Evolutionary conservation across 768 basidiomycete species (phyloP).

Genomic region (Phallus indusiatus): DNA sequence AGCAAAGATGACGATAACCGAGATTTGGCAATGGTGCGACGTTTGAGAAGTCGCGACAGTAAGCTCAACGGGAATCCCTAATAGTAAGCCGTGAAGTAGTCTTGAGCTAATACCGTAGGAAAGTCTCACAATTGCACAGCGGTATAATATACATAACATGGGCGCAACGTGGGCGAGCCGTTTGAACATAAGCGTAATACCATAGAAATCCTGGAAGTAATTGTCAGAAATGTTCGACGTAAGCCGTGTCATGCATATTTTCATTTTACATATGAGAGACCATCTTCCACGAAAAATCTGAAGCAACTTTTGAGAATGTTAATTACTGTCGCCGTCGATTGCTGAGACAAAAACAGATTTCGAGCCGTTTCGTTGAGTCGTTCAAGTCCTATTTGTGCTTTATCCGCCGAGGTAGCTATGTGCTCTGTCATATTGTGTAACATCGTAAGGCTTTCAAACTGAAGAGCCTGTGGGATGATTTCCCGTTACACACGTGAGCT

Average conservation of each 20-base stretch:
- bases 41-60: neutral
- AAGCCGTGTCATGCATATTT: too few species aligned
- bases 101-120: neutral
- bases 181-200: neutral
- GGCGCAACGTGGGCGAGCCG: neutral
- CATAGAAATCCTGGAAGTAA: neutral
- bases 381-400: neutral
- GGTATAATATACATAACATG: neutral
- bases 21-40: neutral
- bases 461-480: neutral
- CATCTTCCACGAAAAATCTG: neutral
- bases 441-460: neutral
- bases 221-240: neutral
- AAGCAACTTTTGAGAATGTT: neutral
- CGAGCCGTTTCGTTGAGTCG: neutral
- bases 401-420: neutral
- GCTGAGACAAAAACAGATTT: neutral
- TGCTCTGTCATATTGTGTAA: neutral
- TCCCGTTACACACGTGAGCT: neutral
- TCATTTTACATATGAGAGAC: too few species aligned
- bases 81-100: neutral
- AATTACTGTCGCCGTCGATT: neutral
- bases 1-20: neutral
- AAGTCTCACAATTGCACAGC: neutral
- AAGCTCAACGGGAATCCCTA: neutral